These are phyloP conservation scores for Solanum hybrid DNA, from an alignment of 305 asterid species.

Conservation along the genomic window DNA sequence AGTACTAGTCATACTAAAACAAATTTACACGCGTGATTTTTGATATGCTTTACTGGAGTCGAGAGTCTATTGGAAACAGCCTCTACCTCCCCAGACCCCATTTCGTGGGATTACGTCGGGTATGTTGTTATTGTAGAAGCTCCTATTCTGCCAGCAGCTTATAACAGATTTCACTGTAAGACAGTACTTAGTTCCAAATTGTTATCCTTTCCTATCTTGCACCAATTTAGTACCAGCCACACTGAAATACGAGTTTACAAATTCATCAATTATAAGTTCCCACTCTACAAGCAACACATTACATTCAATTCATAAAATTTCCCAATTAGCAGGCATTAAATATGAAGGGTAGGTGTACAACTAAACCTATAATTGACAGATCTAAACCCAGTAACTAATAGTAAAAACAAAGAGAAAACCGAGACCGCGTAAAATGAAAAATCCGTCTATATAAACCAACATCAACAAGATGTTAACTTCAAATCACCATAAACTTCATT, in stretches of 20 bases:
- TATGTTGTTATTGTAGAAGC: background rate
- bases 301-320: background rate
- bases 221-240: background rate
- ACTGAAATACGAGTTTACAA: background rate
- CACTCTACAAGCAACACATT: background rate
- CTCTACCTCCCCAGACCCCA: background rate
- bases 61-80: background rate
- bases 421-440: background rate
- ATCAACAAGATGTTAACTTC: background rate
- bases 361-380: background rate
- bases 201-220: background rate
- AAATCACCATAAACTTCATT: background rate
- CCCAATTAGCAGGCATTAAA: background rate
- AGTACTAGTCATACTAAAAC: background rate
- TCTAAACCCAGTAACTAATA: background rate
- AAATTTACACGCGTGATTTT: background rate
- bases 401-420: background rate
- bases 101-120: rapidly evolving
- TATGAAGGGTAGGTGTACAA: background rate
- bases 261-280: background rate
- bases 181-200: background rate
- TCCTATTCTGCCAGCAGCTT: background rate
- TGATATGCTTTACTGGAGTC: background rate
- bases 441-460: background rate
- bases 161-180: background rate